phyloP scores from a whole-genome alignment of 1,139 yeast species.

The Geotrichum siamense region DNA sequence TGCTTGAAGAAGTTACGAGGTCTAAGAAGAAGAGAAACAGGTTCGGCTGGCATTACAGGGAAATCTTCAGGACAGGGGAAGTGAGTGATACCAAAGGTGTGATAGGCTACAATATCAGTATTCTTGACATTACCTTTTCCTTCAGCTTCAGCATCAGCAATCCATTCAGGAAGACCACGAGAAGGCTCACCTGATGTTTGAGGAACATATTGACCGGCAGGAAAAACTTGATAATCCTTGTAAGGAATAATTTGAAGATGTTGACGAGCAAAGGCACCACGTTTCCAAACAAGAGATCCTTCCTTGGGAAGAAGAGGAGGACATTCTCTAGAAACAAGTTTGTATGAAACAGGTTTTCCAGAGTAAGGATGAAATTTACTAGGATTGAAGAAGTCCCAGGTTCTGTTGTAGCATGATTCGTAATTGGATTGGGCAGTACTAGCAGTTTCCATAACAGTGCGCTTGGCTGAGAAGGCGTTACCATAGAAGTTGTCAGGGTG shows the following conservation, averaged over 20 bases:
- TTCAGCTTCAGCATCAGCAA: slow-evolving; percentile 42
- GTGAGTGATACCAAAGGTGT: no score
- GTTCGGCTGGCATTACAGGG: slow-evolving; percentile 86
- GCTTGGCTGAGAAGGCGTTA: slow-evolving; percentile 60
- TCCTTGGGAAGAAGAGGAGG: slow-evolving; percentile 67
- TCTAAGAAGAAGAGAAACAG: slow-evolving; percentile 63
- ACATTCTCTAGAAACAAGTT: slow-evolving; percentile 67
- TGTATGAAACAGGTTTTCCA: slow-evolving; percentile 67
- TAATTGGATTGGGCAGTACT: slow-evolving; percentile 58
- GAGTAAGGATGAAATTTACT: slow-evolving; percentile 57
- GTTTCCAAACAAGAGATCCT: slow-evolving; percentile 66
- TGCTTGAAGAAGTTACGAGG: slow-evolving; percentile 73
- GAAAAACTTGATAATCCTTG: slow-evolving; percentile 54
- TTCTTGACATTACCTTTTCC: slow-evolving; percentile 56
- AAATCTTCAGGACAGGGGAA: slow-evolving; percentile 87
- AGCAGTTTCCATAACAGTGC: slow-evolving; percentile 59
- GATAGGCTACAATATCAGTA: slow-evolving; percentile 56
- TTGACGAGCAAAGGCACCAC: slow-evolving; percentile 75
- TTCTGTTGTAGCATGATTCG: slow-evolving; percentile 55
- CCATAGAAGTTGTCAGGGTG: slow-evolving; percentile 68
- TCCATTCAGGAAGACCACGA: slow-evolving; percentile 66
- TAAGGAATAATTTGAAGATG: slow-evolving; percentile 65
- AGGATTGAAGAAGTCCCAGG: slow-evolving; percentile 78
- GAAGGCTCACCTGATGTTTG: slow-evolving; percentile 73
- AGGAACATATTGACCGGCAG: slow-evolving; percentile 74